Percentiles rank a stretch among this genome's conserved stretches.
Conservation (phyloP, 306 rosid species). For the Corylus avellana region DNA sequence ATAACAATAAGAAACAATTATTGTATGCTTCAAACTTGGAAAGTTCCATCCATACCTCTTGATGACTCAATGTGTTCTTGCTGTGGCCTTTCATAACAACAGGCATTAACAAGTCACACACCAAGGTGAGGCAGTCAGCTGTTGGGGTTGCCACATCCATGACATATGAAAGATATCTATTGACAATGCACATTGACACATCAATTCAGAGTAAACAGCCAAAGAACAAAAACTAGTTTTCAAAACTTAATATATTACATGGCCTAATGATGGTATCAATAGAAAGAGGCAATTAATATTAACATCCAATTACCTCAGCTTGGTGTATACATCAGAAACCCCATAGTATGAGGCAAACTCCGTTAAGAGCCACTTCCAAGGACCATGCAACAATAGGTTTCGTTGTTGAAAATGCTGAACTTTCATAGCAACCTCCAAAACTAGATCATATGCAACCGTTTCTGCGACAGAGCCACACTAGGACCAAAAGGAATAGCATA, state of each 20-base stretch:
- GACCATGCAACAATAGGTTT: slow-evolving; percentile 71
- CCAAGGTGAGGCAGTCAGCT: slow-evolving; percentile 91
- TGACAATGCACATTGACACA: slow-evolving; percentile 20
- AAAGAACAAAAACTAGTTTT: background rate
- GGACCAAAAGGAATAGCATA: slow-evolving; percentile 19
- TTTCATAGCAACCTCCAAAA: slow-evolving; percentile 94
- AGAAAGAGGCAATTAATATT: slow-evolving; percentile 14
- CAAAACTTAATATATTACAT: background rate
- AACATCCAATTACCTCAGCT: slow-evolving; percentile 64
- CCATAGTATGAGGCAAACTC: slow-evolving; percentile 96
- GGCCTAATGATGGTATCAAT: slow-evolving; percentile 15
- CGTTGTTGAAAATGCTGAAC: slow-evolving; percentile 86
- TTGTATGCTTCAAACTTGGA: slow-evolving; percentile 7
- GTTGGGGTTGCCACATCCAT: slow-evolving; percentile 99
- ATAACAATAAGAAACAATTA: slow-evolving; percentile 1
- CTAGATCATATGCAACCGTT: slow-evolving; percentile 93
- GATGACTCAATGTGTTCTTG: slow-evolving; percentile 90
- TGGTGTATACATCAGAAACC: slow-evolving; percentile 84
- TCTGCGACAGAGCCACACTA: slow-evolving; percentile 96
- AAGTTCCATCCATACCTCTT: slow-evolving; percentile 64
- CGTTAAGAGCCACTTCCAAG: slow-evolving; percentile 95
- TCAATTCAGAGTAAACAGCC: background rate
- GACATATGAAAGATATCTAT: slow-evolving; percentile 84
- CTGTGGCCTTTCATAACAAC: slow-evolving; percentile 77
- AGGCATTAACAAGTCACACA: slow-evolving; percentile 67